Percentiles rank a stretch among this genome's conserved stretches.
Evolutionary conservation across 129 eudicot genomes (phyloP).

Genomic region (Helianthus tuberosus): DNA sequence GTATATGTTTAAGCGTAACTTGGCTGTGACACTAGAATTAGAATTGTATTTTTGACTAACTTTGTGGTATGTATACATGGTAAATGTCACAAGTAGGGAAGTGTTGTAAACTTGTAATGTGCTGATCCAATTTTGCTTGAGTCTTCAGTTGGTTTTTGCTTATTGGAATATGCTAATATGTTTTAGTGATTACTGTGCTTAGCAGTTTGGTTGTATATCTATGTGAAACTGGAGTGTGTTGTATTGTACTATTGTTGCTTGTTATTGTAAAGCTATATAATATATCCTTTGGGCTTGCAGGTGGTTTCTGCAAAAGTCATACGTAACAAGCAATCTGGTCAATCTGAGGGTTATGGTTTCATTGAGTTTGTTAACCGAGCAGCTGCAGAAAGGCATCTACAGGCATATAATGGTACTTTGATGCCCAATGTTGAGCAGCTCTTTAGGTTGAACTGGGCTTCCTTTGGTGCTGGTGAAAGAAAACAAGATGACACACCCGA

Average conservation of each 20-base stretch:
- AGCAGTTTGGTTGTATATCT: background rate
- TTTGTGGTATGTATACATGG: conserved; percentile 5
- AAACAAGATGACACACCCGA: conserved; percentile 57
- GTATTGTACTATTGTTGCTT: conserved; percentile 35
- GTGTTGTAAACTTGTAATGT: background rate
- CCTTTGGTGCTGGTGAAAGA: conserved; percentile 89
- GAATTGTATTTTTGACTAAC: conserved; percentile 13
- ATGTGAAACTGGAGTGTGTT: background rate
- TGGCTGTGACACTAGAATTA: background rate
- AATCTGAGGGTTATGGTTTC: conserved; percentile 94
- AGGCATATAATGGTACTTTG: conserved; percentile 66
- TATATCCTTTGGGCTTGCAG: conserved; percentile 39
- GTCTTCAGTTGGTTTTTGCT: background rate
- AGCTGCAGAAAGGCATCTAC: conserved; percentile 85
- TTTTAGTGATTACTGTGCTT: background rate
- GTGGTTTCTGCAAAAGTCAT: conserved; percentile 83
- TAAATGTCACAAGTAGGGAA: background rate
- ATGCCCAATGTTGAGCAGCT: conserved; percentile 88
- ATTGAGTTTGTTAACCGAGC: conserved; percentile 74
- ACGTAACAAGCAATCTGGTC: conserved; percentile 85
- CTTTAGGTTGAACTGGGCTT: conserved; percentile 92
- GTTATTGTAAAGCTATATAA: no score
- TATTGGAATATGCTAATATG: background rate
- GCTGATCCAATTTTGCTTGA: background rate
- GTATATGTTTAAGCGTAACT: background rate